phyloP scores from a whole-genome alignment of 2,329 filamentous ascomycete species.

The Cercospora nicotianae region DNA sequence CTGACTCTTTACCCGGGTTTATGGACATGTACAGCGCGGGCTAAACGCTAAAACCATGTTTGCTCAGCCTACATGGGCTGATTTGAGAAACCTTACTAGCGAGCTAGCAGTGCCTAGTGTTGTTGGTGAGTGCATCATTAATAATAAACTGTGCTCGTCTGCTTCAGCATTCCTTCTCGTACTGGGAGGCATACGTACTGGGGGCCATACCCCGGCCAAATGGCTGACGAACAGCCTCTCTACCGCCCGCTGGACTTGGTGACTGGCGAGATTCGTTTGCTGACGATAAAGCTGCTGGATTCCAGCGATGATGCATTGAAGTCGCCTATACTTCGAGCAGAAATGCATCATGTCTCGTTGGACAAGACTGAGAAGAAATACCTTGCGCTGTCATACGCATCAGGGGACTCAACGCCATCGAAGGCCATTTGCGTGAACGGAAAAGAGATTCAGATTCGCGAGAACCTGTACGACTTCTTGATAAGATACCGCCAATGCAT shows the following conservation, averaged over 20 bases:
- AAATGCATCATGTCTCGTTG: background rate
- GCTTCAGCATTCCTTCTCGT: background rate
- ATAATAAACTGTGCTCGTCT: background rate
- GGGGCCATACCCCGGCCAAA: background rate
- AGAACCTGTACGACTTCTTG: background rate
- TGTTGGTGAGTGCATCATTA: background rate
- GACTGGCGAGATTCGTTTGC: background rate
- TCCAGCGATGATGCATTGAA: background rate
- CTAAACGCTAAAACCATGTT: background rate
- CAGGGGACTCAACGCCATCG: background rate
- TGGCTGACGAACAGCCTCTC: background rate
- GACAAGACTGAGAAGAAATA: background rate
- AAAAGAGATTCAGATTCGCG: background rate
- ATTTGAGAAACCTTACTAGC: background rate
- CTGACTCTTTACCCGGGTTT: background rate
- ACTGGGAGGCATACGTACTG: background rate
- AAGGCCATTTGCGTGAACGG: background rate
- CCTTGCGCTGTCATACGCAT: background rate
- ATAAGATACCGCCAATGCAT: background rate
- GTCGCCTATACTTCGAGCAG: background rate
- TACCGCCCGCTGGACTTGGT: background rate
- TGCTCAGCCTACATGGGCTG: background rate
- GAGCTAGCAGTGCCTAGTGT: background rate
- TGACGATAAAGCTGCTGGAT: background rate
- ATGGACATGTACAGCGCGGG: background rate